Percentiles rank a stretch among this genome's conserved stretches.
Evolutionary conservation across 2,329 filamentous ascomycete genomes (phyloP).

Genomic region (Mariannaea elegans): DNA sequence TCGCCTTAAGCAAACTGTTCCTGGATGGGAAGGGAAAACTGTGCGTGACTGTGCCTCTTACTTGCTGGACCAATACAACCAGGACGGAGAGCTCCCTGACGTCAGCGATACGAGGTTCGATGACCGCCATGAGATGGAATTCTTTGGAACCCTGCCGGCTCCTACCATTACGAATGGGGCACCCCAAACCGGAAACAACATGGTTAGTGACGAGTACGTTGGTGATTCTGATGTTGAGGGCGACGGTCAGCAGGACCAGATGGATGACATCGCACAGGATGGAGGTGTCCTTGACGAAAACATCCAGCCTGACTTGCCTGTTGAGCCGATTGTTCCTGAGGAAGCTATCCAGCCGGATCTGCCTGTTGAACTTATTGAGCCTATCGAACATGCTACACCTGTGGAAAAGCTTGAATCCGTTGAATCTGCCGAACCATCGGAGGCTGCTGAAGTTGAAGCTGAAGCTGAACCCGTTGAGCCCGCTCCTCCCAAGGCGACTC

Average conservation of each 20-base stretch:
- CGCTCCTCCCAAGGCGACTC: conserved; percentile 38
- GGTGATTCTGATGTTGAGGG: conserved; percentile 43
- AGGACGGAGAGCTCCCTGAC: conserved; percentile 46
- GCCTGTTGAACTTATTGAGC: conserved; percentile 14
- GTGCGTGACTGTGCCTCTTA: conserved; percentile 48
- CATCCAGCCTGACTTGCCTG: conserved; percentile 34
- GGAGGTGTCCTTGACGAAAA: conserved; percentile 30
- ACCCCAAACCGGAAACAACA: conserved; percentile 7
- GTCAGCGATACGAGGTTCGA: conserved; percentile 43
- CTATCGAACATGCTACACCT: background rate
- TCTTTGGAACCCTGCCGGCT: conserved; percentile 37
- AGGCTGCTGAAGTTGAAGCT: conserved; percentile 17
- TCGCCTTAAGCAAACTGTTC: conserved; percentile 48
- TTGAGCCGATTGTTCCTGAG: conserved; percentile 9
- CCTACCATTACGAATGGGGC: conserved; percentile 16
- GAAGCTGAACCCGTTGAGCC: conserved; percentile 33
- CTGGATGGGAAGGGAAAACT: conserved; percentile 41
- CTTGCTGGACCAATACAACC: conserved; percentile 47
- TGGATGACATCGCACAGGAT: conserved; percentile 23
- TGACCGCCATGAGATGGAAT: conserved; percentile 45
- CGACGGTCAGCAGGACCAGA: conserved; percentile 19
- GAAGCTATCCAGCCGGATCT: conserved; percentile 35
- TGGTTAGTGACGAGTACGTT: conserved; percentile 42
- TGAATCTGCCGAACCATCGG: conserved; percentile 13
- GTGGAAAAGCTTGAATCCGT: background rate